Evolutionary conservation across 176 grass and related monocot species (phyloP), one percentile per base, ranked within the genome.

Genomic region (Eleusine indica): DNA sequence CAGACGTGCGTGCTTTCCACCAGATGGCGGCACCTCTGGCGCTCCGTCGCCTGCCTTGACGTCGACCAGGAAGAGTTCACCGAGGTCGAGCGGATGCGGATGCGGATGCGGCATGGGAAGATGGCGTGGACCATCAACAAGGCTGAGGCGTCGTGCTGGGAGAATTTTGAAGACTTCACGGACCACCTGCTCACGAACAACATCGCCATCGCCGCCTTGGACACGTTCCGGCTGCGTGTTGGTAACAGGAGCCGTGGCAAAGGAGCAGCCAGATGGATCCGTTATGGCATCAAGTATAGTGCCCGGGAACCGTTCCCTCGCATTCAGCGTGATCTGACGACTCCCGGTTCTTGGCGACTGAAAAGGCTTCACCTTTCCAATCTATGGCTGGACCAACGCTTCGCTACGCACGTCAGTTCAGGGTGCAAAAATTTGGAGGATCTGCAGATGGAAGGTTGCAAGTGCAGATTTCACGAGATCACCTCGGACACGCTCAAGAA

Each of bases 1-100:
- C 74, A 42, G 37, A 76, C 54, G 4, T 76, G 74, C 52, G 2
- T 4, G 37, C 54, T 76, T 37, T 60, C 54, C 2, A 8, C 19
- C 18, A 11, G 54, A 37, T 76, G 74, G 74, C 2, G 54, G 38
- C 74, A 43, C 54, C 53, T 76, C 74, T 76, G 74, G 74, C 54
- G 18, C 19, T 28, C 38, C 2, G 74, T 40, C 18, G 53, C 74
- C 19, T 40, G 12, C 74, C 38, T 76, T 37, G 74, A 76, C 74
- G 5, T 60, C 37, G 53, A 76, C 37, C 11, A 60, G 53, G 10
- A 1, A 0, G 74, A 76, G 74, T 61, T 75, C 70, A 3, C 41
- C 41, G 7, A 35, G 32, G 32, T 35, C 7, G 41, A 43, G 7
- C 41, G 6, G 41, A 35, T 35, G 41, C 41, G 6, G 41, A 35